Conservation (phyloP, 805 yeast genomes). For the Kodamaea restingae region DNA sequence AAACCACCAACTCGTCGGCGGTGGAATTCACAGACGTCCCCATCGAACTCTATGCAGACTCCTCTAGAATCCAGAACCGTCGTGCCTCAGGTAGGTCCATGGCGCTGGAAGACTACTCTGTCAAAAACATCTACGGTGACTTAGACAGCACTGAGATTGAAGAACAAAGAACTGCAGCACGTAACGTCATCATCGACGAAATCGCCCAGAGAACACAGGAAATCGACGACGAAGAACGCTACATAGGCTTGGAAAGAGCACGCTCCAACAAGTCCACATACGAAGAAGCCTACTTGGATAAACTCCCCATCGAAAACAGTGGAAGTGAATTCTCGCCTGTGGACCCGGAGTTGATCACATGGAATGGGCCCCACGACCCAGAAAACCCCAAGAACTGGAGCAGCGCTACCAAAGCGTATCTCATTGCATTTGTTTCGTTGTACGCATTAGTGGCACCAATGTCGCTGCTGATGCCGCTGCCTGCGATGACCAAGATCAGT, state of each 20-base stretch:
- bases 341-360: constrained; percentile 66
- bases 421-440: constrained; percentile 45
- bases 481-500: constrained; percentile 51
- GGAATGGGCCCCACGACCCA: constrained; percentile 63
- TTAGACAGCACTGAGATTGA: constrained; percentile 27
- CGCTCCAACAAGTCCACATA: constrained; percentile 3
- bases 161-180: constrained; percentile 28
- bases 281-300: constrained; percentile 17
- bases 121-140: constrained; percentile 31
- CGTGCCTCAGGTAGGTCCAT: constrained; percentile 2
- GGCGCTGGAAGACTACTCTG: constrained; percentile 17
- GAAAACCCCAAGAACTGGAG: constrained; percentile 63
- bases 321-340: constrained; percentile 52
- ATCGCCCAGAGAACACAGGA: constrained; percentile 12
- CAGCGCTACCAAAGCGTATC: constrained; percentile 33
- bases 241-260: constrained; percentile 5
- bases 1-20: not conserved
- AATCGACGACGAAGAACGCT: constrained; percentile 17
- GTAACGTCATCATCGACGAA: constrained; percentile 25
- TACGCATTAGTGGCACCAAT: constrained; percentile 60
- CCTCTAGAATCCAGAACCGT: not conserved
- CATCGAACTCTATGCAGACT: constrained; percentile 2
- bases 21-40: constrained; percentile 1
- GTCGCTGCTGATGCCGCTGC: constrained; percentile 60
- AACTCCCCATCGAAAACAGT: constrained; percentile 35